phyloP scores from a whole-genome alignment of 2,329 filamentous ascomycete genomes.

The Pseudonectria foliicola region DNA sequence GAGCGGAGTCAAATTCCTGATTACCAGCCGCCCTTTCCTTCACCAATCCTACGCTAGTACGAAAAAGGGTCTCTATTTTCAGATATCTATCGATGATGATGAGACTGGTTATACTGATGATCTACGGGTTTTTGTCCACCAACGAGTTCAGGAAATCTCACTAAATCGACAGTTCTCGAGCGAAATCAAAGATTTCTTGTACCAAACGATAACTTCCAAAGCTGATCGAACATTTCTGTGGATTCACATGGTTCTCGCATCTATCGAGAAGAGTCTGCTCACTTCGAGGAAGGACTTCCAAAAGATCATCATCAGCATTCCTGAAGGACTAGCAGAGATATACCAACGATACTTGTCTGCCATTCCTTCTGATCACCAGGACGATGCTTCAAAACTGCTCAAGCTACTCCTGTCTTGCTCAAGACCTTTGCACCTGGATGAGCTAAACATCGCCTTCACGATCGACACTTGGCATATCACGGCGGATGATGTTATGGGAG shows the following conservation, averaged over 20 bases:
- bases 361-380: constrained; percentile 19
- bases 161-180: constrained; percentile 16
- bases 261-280: constrained; percentile 22
- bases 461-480: constrained; percentile 17
- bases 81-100: constrained; percentile 16
- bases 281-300: constrained; percentile 20
- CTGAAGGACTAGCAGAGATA: constrained; percentile 20
- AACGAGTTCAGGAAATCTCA: constrained; percentile 25
- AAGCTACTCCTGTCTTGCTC: constrained; percentile 26
- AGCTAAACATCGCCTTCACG: constrained; percentile 28
- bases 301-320: constrained; percentile 25
- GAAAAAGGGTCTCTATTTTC: constrained; percentile 1
- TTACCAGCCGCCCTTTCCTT: constrained; percentile 25
- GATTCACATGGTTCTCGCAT: constrained; percentile 29
- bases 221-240: constrained; percentile 32
- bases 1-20: constrained; percentile 26
- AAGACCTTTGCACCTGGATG: constrained; percentile 25
- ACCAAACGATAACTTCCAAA: constrained; percentile 22
- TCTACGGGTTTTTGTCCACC: constrained; percentile 25
- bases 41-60: constrained; percentile 4
- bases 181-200: constrained; percentile 20
- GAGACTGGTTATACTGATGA: constrained; percentile 20
- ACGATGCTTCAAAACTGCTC: constrained; percentile 22
- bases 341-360: constrained; percentile 24
- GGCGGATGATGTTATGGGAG: constrained; percentile 16